phyloP scores from a whole-genome alignment of 805 yeast species.

The Myxozyma lipomycoides region DNA sequence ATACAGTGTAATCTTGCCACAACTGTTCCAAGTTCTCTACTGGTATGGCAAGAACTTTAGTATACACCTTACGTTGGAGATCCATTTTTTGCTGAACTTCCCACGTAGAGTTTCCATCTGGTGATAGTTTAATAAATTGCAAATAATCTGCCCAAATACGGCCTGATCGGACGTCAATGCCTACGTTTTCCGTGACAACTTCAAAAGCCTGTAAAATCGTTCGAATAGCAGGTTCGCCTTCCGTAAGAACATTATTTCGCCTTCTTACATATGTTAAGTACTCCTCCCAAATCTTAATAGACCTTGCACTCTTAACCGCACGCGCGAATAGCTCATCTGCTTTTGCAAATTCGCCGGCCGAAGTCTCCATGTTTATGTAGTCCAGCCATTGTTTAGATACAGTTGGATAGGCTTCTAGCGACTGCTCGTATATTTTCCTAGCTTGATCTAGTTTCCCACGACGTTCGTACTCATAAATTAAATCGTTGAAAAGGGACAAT shows the following conservation, averaged over 20 bases:
- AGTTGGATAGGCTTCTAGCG: constrained; percentile 55
- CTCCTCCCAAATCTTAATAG: constrained; percentile 49
- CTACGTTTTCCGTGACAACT: constrained; percentile 72
- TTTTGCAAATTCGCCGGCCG: constrained; percentile 57
- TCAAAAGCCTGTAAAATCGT: constrained; percentile 78
- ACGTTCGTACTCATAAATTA: constrained; percentile 41
- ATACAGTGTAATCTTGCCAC: constrained; percentile 77
- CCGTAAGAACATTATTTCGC: constrained; percentile 57
- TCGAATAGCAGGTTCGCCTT: constrained; percentile 75
- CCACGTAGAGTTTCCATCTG: constrained; percentile 55
- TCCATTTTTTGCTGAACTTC: constrained; percentile 81
- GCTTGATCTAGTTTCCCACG: constrained; percentile 61
- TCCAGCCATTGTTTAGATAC: constrained; percentile 58
- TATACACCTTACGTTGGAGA: constrained; percentile 66
- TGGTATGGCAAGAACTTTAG: constrained; percentile 71
- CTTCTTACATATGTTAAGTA: constrained; percentile 76
- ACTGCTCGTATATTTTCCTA: constrained; percentile 53
- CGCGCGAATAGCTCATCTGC: constrained; percentile 65
- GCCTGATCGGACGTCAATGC: constrained; percentile 69
- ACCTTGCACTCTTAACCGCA: constrained; percentile 18
- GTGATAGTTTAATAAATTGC: constrained; percentile 70
- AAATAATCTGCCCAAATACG: constrained; percentile 78
- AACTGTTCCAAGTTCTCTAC: constrained; percentile 65
- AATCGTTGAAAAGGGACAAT: constrained; percentile 9
- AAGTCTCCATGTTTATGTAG: constrained; percentile 62